phyloP scores from a whole-genome alignment of 2,329 filamentous ascomycete genomes.

The Aspergillus sp. region DNA sequence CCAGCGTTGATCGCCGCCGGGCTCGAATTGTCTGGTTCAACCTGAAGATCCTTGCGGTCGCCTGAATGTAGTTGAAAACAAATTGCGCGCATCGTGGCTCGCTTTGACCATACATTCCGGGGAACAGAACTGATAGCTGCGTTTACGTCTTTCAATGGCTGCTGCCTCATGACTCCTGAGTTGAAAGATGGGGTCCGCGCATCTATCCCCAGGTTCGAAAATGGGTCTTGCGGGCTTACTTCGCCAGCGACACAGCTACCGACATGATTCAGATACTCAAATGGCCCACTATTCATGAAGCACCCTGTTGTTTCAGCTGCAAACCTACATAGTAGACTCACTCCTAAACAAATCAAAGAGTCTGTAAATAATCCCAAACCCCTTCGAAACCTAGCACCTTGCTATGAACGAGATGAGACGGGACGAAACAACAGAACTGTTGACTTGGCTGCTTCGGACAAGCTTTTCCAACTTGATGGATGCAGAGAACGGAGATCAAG shows the following conservation, averaged over 20 bases:
- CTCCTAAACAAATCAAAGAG: neutral
- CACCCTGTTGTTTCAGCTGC: conserved; percentile 1
- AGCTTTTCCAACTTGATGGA: neutral
- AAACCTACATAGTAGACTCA: neutral
- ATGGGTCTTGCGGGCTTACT: neutral
- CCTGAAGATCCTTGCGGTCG: neutral
- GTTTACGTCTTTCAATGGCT: neutral
- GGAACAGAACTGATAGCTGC: neutral
- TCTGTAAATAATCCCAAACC: neutral
- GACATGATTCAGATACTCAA: neutral
- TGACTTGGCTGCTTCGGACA: neutral
- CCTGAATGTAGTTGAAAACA: neutral
- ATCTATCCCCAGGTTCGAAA: neutral
- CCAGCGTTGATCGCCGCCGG: neutral
- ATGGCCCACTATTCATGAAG: neutral
- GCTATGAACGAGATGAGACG: neutral
- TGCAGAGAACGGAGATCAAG: too few relatives aligned
- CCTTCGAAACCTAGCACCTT: neutral
- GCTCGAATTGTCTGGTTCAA: neutral
- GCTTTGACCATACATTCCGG: neutral
- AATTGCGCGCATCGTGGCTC: neutral
- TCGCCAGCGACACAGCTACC: neutral
- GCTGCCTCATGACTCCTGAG: neutral
- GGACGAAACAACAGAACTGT: neutral
- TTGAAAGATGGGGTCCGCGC: neutral